Base-by-base conservation (phyloP, 495 filamentous ascomycete genomes). In the Durotheca rogersii region DNA sequence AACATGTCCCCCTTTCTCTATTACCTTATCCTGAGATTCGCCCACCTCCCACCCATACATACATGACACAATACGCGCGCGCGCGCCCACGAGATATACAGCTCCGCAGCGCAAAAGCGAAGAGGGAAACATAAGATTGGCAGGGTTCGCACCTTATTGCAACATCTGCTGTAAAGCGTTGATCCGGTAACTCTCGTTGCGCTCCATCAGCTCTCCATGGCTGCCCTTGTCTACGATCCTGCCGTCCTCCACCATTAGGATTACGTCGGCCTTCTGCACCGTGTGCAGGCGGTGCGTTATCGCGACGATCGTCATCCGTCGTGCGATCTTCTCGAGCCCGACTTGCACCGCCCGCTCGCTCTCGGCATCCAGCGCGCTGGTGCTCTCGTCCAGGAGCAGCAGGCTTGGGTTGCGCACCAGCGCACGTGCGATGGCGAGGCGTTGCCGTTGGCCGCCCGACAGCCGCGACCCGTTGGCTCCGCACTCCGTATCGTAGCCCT, bases 371-470 rank as follows among this genome's bases (percentile, higher is more conserved):
- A 89, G 59, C 0, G 81, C 78, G 17, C 65, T 77, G 0, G 87
- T 89, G 7, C 85, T 83, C 58, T 92, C 87, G 55, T 92, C 88
- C n/a, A 93, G 68, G 7, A 93, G 73, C 19, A 93, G 69, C 30
- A 93, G 78, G 9, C 75, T 72, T 0, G 88, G 84, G 41, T 89
- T 72, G 34, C 85, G 79, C 17, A 90, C 73, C 7, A 85, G 66
- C 3, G 83, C 82, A 12, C 84, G 68, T 4, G 84, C 85, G 43
- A 88, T 72, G 4, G 82, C 74, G 4, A 87, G 62, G 15, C 83
- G 70, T 52, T 88, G 84, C 37, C 80, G 81, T 51, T 88, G 81
- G 1, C 81, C 81, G 20, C 81, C 81, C 12, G 79, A 83, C 25
- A 88, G 76, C 14, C 78, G 71, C 1, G 72, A 68, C 5, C 82